phyloP scores from a whole-genome alignment of 495 filamentous ascomycete species.

The Daldinia caldariorum region DNA sequence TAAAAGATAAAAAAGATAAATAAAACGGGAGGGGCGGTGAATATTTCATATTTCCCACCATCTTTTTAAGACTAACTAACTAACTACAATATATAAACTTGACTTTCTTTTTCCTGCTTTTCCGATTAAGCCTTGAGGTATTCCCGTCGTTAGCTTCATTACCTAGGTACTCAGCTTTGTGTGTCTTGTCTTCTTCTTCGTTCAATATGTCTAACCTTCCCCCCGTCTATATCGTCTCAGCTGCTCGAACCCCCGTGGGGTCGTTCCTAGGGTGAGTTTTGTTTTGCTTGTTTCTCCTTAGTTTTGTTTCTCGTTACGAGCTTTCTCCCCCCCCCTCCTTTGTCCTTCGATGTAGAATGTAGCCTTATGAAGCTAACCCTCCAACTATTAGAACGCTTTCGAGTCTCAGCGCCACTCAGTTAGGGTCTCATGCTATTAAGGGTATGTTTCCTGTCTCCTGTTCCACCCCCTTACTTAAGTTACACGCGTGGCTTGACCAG shows the following conservation, averaged over 20 bases:
- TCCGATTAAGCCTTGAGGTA: slow-evolving; percentile 1
- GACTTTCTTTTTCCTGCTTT: slow-evolving; percentile 12
- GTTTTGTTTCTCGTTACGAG: slow-evolving; percentile 37
- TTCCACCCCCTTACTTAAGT: slow-evolving; percentile 2
- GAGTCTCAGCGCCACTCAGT: slow-evolving; percentile 82
- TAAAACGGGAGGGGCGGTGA: slow-evolving; percentile 38
- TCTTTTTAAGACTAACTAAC: slow-evolving; percentile 4
- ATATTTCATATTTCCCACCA: slow-evolving; percentile 24
- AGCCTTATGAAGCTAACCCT: slow-evolving; percentile 36
- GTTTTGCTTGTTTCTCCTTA: too few relatives aligned
- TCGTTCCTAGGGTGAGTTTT: slow-evolving; percentile 85
- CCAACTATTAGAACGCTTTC: slow-evolving; percentile 71
- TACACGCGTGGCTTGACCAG: background rate
- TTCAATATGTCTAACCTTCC: slow-evolving; percentile 70
- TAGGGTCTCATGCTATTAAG: slow-evolving; percentile 93
- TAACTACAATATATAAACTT: slow-evolving; percentile 21
- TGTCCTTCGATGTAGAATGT: background rate
- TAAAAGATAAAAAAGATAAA: too few relatives aligned
- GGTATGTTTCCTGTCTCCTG: too few relatives aligned
- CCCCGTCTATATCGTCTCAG: slow-evolving; percentile 94
- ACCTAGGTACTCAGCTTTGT: background rate
- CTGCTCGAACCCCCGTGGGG: slow-evolving; percentile 88
- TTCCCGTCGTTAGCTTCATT: slow-evolving; percentile 16
- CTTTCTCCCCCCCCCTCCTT: slow-evolving; percentile 21
- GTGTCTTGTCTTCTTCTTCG: background rate